A percentile compares a stretch with the other conserved stretches of the same genome.
These are phyloP conservation scores for Aspergillus baeticus DNA, from an alignment of 495 filamentous ascomycete species.

Conservation along the genomic window DNA sequence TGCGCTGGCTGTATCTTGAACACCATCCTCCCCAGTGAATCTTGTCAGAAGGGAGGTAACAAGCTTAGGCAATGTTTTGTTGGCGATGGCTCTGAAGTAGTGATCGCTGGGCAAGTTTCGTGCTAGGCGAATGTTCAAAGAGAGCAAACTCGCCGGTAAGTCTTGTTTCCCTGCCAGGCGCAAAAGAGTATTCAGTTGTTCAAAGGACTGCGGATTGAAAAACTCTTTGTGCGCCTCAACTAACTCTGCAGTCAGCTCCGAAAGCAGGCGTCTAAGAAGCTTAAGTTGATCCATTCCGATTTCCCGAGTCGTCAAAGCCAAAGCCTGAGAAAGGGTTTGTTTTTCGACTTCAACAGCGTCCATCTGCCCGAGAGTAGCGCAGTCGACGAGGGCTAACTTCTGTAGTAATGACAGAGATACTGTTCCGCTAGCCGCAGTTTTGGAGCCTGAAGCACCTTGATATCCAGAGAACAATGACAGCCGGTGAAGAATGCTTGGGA, in stretches of 20 bases:
- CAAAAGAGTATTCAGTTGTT: slow-evolving; percentile 26
- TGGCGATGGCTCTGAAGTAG: slow-evolving; percentile 35
- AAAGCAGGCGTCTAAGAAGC: slow-evolving; percentile 47
- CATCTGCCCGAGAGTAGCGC: slow-evolving; percentile 59
- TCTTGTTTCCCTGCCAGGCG: slow-evolving; percentile 26
- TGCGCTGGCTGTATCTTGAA: slow-evolving; percentile 29
- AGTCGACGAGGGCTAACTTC: slow-evolving; percentile 51
- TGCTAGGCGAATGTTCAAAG: slow-evolving; percentile 20
- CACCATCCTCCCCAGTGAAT: slow-evolving; percentile 11
- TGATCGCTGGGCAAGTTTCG: slow-evolving; percentile 28
- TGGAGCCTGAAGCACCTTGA: slow-evolving; percentile 21
- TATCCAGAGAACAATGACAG: slow-evolving; percentile 38
- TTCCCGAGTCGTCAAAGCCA: slow-evolving; percentile 46
- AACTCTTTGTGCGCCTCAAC: slow-evolving; percentile 42
- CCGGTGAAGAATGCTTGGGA: slow-evolving; percentile 38
- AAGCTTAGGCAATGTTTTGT: slow-evolving; percentile 33
- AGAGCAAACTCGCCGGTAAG: slow-evolving; percentile 9
- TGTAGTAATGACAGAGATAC: slow-evolving; percentile 56
- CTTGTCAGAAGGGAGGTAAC: slow-evolving; percentile 24
- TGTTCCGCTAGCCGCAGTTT: slow-evolving; percentile 48
- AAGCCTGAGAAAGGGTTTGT: slow-evolving; percentile 54
- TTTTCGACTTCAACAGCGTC: slow-evolving; percentile 66
- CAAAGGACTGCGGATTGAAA: slow-evolving; percentile 30
- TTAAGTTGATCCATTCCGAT: slow-evolving; percentile 46
- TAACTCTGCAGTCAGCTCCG: slow-evolving; percentile 49